phyloP scores from a whole-genome alignment of 768 basidiomycete genomes.

The Coprinopsis cinerea region DNA sequence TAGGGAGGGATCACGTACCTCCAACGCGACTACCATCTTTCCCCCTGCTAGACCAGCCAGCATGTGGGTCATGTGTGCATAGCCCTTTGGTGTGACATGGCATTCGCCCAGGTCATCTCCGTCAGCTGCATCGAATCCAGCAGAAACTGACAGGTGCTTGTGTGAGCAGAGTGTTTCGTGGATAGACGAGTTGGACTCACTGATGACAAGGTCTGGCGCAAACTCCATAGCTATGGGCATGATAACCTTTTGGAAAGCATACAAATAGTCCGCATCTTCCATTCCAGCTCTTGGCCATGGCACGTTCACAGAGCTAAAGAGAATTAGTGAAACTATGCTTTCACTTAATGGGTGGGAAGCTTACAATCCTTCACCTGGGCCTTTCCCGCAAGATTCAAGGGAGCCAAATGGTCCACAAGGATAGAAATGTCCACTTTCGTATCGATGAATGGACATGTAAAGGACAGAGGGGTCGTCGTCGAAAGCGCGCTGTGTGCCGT shows the following conservation, averaged over 20 bases:
- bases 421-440: slow-evolving; percentile 89
- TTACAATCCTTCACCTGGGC: slow-evolving; percentile 80
- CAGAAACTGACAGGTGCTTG: slow-evolving; percentile 61
- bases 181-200: too few relatives aligned
- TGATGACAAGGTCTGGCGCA: slow-evolving; percentile 91
- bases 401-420: slow-evolving; percentile 89
- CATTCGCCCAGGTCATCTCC: slow-evolving; percentile 93
- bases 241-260: slow-evolving; percentile 91
- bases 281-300: slow-evolving; percentile 89
- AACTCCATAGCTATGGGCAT: slow-evolving; percentile 99
- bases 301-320: slow-evolving; percentile 82
- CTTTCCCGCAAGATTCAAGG: slow-evolving; percentile 81
- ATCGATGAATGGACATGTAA: slow-evolving; percentile 93
- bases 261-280: slow-evolving; percentile 92
- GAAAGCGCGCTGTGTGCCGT: slow-evolving; percentile 95
- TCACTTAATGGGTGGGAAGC: slow-evolving; percentile 18
- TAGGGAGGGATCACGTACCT: slow-evolving; percentile 47
- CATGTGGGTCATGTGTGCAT: slow-evolving; percentile 99
- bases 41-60: slow-evolving; percentile 83
- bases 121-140: slow-evolving; percentile 94
- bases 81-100: slow-evolving; percentile 85
- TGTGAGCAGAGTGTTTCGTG: too few relatives aligned
- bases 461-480: slow-evolving; percentile 88
- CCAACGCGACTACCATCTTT: slow-evolving; percentile 86
- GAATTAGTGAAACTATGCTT: slow-evolving; percentile 1